Evolutionary conservation across 352 stramenopile species (phyloP), one percentile per base, ranked within the genome.

Genomic region (Phytopythium delawarense): DNA sequence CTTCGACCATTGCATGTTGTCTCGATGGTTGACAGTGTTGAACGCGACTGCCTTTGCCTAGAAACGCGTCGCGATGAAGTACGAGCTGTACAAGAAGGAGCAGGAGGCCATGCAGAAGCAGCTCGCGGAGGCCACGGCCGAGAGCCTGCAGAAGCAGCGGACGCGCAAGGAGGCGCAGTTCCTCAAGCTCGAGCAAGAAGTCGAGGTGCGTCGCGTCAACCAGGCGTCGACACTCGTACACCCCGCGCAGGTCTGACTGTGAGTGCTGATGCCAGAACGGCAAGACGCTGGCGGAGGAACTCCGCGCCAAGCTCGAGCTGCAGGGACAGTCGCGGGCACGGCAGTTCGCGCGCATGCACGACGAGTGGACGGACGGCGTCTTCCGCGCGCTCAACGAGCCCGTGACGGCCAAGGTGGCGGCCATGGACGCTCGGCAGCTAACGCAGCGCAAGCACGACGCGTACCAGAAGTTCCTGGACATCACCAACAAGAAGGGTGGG

Each of bases 401-500:
- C 13, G 81, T 92, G 35, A 39, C 79, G 2, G 60, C 63, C 25
- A 78, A 84, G 56, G 76, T 92, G 0, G 61, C 76, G 15, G 67
- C 77, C 13, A 78, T 91, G 69, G 78, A 90, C 49, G 39, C 63
- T 6, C 74, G 69, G 18, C 54, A 67, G 20, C 66, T 87, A 7
- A 79, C 72, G 42, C 32, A 60, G 48, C 72, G 77, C 35, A 87
- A 89, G 57, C 72, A 82, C 50, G 72, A 85, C 62, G 73, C 75
- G 34, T 91, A 92, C 57, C 78, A 89, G 62, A 83, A 81, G 53
- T 92, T 91, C 57, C 67, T 92, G 13, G 81, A 91, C 62, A 88
- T 88, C 65, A 89, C 79, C 50, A 89, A 91, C 72, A 91, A 91
- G 67, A 91, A 91, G 58, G 81, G 79, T 9, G 80, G 79, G 11